Evolutionary conservation across 345 rosid genomes (phyloP), one percentile per base, ranked within the genome.

Genomic region (Citrus glauca): DNA sequence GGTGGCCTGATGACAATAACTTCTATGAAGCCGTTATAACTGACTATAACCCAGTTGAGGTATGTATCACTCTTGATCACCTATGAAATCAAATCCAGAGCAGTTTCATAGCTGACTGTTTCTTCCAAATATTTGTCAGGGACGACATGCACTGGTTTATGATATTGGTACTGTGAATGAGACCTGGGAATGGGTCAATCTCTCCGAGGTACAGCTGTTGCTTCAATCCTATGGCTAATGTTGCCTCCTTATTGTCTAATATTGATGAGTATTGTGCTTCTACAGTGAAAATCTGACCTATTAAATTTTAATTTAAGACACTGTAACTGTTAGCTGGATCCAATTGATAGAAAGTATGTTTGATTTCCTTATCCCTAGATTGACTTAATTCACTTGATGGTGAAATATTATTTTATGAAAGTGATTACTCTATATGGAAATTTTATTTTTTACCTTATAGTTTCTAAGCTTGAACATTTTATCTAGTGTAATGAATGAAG

Each of bases 141-240:
- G 95, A 78, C 87, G 81, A 28, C 98, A 94, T 92, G 93, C 93
- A 67, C 81, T 94, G 77, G 98, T 94, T 56, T 94, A 94, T 69
- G 97, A 94, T 86, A 92, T 85, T 11, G 93, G 90, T 77, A 84
- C 97, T 68, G 73, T 81, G 24, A 75, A 78, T 74, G 98, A 94
- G 89, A 89, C 98, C 61, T 94, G 97, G 98, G 97, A 94, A 87
- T 94, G 96, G 97, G 97, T 94, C 73, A 91, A 89, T 66, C 93
- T 94, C 81, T 80, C 91, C 27, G 98, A 94, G 94, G 97, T 92
- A 85, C 57, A 40, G 67, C 22, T 65, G 6, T 5, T 69, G 42
- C 75, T 74, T 73, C 45, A 25, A 72, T 66, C 16, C 53, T 13
- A 24, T 59, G 61, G 45, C 62, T n/a, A 25, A 63, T 14, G 69